Base-by-base conservation (phyloP, 2,329 filamentous ascomycete genomes). In the Teratosphaeria nubilosa region DNA sequence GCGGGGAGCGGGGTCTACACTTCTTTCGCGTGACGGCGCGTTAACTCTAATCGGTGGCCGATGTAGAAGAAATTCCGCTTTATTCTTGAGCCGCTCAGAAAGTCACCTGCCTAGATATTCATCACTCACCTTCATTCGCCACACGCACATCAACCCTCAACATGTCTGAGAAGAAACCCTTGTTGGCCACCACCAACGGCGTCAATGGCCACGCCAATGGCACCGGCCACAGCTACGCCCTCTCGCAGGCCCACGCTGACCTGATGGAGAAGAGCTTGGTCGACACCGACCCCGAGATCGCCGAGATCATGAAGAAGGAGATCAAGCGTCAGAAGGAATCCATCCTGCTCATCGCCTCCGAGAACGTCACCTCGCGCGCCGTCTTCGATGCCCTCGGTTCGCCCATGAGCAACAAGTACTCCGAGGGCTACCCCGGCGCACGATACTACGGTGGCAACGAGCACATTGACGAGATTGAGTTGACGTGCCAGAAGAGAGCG, bases 381-480 rank as follows among this genome's bases (percentile, higher is more conserved):
- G 94, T 99, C 71, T 96, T 96, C 80, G 91, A 99, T 79, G 94
- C 94, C 61, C 86, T 99, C 65, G 94, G 94, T 71, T 91, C 86
- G 59, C 87, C 88, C 75, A 95, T 94, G 88, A 90, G 72, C 77
- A 78, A 99, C 85, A 99, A 99, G 82, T 99, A 99, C 84, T 96
- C 91, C 20, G 94, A 99, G 82, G 94, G 94, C 65, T 96, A 96
- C 77, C 94, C 94, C 66, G 94, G 94, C 74, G 94, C 94, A 69
- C 87, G 94, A 77, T 99, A 99, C 84, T 99, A 99, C 73, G 94
- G 94, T 73, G 94, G 94, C 73, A 99, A 99, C 81, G 88, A 99
- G 82, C 90, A 94, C 83, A 99, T 99, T 67, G 94, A 99, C 76
- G 82, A 90, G 77, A 91, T 96, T 70, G 94, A 99, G 83, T 83